Base-by-base conservation (phyloP, 1,284 basidiomycete genomes). In the Tremellales sp. region DNA sequence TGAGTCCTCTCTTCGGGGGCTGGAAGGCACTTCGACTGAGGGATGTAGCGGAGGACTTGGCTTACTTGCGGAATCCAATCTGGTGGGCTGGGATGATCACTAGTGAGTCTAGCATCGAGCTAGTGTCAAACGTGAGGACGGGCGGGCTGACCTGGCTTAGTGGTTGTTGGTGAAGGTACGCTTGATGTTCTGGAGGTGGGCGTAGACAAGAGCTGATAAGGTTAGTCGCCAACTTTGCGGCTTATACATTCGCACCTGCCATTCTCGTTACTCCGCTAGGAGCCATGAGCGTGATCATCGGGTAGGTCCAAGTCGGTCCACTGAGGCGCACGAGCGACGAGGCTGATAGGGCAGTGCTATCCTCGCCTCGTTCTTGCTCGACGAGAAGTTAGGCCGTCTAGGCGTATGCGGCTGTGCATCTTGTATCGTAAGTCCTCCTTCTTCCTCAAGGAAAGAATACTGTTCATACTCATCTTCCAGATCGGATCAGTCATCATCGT, bases 1-100 rank as follows among this genome's bases (percentile, higher is more conserved):
- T 89, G 35, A 78, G 79, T 76, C 86, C n/a, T 52, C 53, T 27
- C 51, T 44, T 45, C 40, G 15, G n/a, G 12, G 19, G 33, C 33
- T 22, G 12, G 22, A 37, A 23, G 6, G 26, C 19, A 8, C 29
- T n/a, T 15, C 22, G 27, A 29, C 46, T 57, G 40, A 49, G 45
- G 45, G 3, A 4, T 12, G 81, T 85, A 49, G 87, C 87, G 1
- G 89, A 91, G 48, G 85, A 86, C 67, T 78, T 86, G 58, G 75
- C 86, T 17, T 98, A 98, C 74, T 79, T 99, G 45, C 83, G 80
- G 61, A 98, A 91, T 77, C 89, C 91, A 26, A 86, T 96, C 63
- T 98, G 96, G 94, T 98, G 94, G 96, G 87, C 87, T 3, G 94
- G 94, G 41, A 96, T 97, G 80, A 79, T 84, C 27, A 94, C 89